Conservation (phyloP, 176 grass and related monocot species). For the Aegilops longissima region DNA sequence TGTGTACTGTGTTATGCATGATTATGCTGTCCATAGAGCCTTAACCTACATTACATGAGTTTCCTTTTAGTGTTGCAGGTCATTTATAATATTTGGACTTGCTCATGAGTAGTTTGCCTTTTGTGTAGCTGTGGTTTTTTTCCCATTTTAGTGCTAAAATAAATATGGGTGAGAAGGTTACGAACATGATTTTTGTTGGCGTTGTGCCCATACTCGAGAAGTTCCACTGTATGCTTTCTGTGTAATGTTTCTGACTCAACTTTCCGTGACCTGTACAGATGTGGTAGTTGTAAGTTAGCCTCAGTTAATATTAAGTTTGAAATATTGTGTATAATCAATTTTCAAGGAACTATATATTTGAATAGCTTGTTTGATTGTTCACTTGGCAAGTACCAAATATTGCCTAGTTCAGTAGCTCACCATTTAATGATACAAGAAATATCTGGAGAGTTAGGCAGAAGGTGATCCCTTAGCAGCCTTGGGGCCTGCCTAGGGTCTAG, state of each 20-base stretch:
- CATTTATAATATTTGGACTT: constrained; percentile 7
- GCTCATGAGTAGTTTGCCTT: neutral
- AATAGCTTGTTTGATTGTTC: neutral
- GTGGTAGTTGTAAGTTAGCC: neutral
- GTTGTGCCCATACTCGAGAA: neutral
- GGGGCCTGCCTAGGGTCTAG: neutral
- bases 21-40: neutral
- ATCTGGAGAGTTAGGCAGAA: neutral
- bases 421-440: neutral
- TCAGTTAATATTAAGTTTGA: neutral
- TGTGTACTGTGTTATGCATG: neutral
- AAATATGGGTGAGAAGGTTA: neutral
- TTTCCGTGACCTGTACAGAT: neutral
- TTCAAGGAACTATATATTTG: neutral
- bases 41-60: neutral
- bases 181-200: neutral
- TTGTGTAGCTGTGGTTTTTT: neutral
- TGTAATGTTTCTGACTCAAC: neutral
- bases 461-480: neutral
- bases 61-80: neutral
- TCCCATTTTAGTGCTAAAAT: neutral
- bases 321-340: neutral
- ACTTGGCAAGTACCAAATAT: neutral
- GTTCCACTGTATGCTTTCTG: neutral
- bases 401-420: neutral